Percentiles rank a stretch among this genome's conserved stretches.
phyloP scores from a whole-genome alignment of 805 yeast species.

The Lipomyces sp. region DNA sequence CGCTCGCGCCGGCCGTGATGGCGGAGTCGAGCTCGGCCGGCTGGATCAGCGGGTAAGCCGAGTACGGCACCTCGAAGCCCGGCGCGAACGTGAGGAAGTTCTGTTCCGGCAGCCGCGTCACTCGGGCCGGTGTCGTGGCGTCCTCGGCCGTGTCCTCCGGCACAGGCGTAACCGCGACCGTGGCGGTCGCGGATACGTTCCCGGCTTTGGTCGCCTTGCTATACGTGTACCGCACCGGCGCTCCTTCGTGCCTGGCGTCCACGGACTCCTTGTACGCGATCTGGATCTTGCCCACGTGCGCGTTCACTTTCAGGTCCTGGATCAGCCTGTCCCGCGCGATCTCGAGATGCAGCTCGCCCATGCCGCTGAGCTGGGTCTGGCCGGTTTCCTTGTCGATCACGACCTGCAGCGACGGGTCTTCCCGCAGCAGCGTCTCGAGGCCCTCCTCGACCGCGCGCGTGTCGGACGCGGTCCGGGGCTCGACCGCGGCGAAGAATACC shows the following conservation, averaged over 20 bases:
- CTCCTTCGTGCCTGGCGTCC: constrained; percentile 10
- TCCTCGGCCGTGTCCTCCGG: constrained; percentile 39
- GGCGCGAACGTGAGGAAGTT: constrained; percentile 16
- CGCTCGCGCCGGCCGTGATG: constrained; percentile 36
- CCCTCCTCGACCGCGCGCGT: constrained; percentile 69
- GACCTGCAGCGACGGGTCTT: constrained; percentile 83
- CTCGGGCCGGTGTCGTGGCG: constrained; percentile 38
- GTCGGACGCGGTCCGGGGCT: constrained; percentile 82
- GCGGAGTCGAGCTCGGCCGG: constrained; percentile 35
- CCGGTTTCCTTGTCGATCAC: constrained; percentile 76
- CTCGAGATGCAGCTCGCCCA: constrained; percentile 96
- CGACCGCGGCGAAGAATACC: constrained; percentile 79
- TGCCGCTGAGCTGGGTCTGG: constrained; percentile 85
- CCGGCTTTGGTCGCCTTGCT: constrained; percentile 31
- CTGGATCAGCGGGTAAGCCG: constrained; percentile 34
- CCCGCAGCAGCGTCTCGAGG: constrained; percentile 62
- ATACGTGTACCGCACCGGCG: constrained; percentile 32
- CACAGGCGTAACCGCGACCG: constrained; percentile 34
- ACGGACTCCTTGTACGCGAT: constrained; percentile 85
- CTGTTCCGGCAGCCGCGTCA: constrained; percentile 15
- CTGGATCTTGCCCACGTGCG: constrained; percentile 75
- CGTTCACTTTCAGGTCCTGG: constrained; percentile 78
- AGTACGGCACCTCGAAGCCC: constrained; percentile 29
- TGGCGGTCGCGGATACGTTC: constrained; percentile 35
- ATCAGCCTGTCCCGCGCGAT: constrained; percentile 76